Evolutionary conservation across 257 asterid species (phyloP), one percentile per base, ranked within the genome.

Genomic region (Solanum commersonii): DNA sequence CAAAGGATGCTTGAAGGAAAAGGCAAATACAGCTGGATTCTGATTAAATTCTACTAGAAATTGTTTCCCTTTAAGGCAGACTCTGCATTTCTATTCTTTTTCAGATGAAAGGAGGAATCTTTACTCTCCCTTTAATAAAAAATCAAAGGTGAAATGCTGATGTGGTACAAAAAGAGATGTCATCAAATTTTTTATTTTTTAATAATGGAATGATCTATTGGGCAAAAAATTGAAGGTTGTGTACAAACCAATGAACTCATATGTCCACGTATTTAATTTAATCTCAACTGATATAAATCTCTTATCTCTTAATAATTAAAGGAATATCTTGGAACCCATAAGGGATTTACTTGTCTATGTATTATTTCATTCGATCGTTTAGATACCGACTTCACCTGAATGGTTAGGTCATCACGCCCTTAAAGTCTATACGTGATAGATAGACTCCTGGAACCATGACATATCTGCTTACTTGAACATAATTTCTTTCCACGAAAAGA

Each of bases 11-110:
- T 49, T 82, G 5, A 31, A 46, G 34, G 35, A 29, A 82, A 81
- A 46, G n/a, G 84, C 15, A 22, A 71, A 71, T 86, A 86, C 84
- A 86, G 88, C 83, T 86, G 88, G 88, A 86, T 86, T 72, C 52
- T 86, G 74, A 34, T 71, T 73, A 52, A 71, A 71, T 86, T 73
- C 72, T 86, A 86, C 56, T 40, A 76, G 31, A 22, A 52, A 18
- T 77, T 22, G 84, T 73, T 72, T 46, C 65, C 84, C 76, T 49
- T 86, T 34, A 86, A 86, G 84, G 84, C 83, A 52, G 84, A 86
- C 23, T 49, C 70, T 46, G 70, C 44, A 46, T 81, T 44, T 82
- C 44, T 82, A 29, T 49, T 82, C 70, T 82, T 82, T 49, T 82
- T 6, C 67, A 31, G 70, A 22, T 82, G 70, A 49, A 82, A 49